Evolutionary conservation across 2,329 filamentous ascomycete species (phyloP), one percentile per base, ranked within the genome.

Genomic region (Aspergillus carbonarius): DNA sequence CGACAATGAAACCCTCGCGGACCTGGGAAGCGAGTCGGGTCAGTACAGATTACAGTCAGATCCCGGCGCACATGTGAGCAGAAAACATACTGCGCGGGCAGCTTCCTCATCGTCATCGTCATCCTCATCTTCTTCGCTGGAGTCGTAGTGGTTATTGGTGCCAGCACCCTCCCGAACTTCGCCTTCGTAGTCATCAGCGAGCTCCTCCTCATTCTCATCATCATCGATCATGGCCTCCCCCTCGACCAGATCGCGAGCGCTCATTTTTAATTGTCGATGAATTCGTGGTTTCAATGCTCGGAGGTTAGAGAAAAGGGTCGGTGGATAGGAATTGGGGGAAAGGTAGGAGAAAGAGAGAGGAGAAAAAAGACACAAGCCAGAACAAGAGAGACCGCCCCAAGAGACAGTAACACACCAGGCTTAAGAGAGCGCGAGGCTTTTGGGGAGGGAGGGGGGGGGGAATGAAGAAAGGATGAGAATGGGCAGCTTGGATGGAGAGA

Each of bases 1-100:
- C 92, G 63, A 96, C 92, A 65, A 99, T 97, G 78, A 98, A 99
- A 25, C 93, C 93, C 80, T 96, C 92, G 54, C 90, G 90, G 64
- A 96, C 85, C 92, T 96, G 69, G 23, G 10, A 10, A 37, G 30
- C 27, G 46, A 60, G 53, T 70, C 54, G 20, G 5, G 17, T 12
- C 10, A 2, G 15, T 2, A 32, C n/a, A 3, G n/a, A 10, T 18
- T 7, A 20, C 4, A 23, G 47, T 10, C 3, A 57, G n/a, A 52
- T 32, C 47, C 20, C 20, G 37, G 35, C 20, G 10, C 32, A 27
- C 12, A 15, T 12, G 9, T 17, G 10, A 32, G 9, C 17, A 27
- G 27, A 34, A 30, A 60, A 69, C 81, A 68, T 78, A 95, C 90
- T 74, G 87, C 88, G 66, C 87, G 85, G 63, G 87, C 88, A 68